Evolutionary conservation across 176 grass and related monocot genomes (phyloP), one percentile per base, ranked within the genome.

Genomic region (Puya raimondii): DNA sequence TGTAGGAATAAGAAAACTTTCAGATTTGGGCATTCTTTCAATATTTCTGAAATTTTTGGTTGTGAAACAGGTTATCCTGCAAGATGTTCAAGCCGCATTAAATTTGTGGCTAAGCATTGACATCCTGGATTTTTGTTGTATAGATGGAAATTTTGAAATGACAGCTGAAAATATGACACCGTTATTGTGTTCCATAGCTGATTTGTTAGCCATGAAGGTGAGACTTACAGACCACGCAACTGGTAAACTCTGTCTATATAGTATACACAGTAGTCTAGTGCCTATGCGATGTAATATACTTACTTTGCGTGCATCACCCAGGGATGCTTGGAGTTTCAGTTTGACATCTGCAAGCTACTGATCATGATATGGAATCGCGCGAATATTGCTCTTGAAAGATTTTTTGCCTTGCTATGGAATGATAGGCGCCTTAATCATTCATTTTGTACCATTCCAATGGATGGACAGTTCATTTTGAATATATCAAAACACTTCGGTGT

Each of bases 131-230:
- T 51, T 66, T 78, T 81, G 14, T 82, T 80, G 70, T 70, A n/a
- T 56, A 64, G 71, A 71, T 70, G 57, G 51, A 25, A n/a, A 23
- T 21, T 79, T 75, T 76, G 71, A 87, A 67, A 53, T 66, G 11
- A 63, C 51, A 82, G 71, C 73, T 68, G 47, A 65, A 52, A 73
- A 80, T 65, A 63, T 80, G 71, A 67, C 92, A 77, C 81, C 79
- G 23, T 61, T 96, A 65, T 77, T 96, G 71, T 96, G 89, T 84
- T 87, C 86, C 70, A 53, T 92, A 13, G 69, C 87, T 81, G 93
- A 96, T 83, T 78, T 96, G 67, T 61, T 96, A 51, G 71, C 84
- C 22, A 70, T 92, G 64, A 96, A 96, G 86, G 93, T 87, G 84
- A 67, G 65, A 12, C 49, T 50, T 75, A 47, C 22, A 9, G n/a